Evolutionary conservation across 202 grass and related monocot species (phyloP), one percentile per base, ranked within the genome.

Genomic region (Zizania palustris): DNA sequence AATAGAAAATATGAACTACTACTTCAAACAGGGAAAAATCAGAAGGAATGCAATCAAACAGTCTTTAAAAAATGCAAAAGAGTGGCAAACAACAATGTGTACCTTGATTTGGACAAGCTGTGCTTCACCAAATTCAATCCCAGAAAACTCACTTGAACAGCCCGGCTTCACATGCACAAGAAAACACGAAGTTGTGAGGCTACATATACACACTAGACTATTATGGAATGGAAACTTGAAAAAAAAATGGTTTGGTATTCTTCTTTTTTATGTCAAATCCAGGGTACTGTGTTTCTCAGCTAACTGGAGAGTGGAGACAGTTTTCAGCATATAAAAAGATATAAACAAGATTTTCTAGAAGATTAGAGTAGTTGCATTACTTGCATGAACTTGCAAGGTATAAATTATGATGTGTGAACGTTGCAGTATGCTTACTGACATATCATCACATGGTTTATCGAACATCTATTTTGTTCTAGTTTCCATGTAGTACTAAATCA

Each of bases 101-200:
- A 96, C 96, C 96, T 99, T 99, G 18, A 99, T 95, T 82, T 99
- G 96, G 54, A 99, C 89, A 79, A 99, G 92, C 77, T 99, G 96
- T 59, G 85, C 92, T 91, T 99, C 89, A 16, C 72, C 82, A 68
- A 99, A 96, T 88, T 95, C 85, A 67, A 92, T 83, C 80, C 87
- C 96, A 66, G 83, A 79, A 79, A 99, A 85, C 68, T 92, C 89
- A 61, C 89, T 87, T 54, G 96, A 95, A 77, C 96, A 99, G 63
- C 96, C 96, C 60, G 96, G 96, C 96, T 98, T 62, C 36, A 49
- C 63, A 94, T 86, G 68, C 7, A 71, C 85, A 88, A 83, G 45
- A 79, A 3, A 76, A 69, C 56, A 74, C 21, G 60, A 68, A 60
- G 19, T 53, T 84, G 20, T 84, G 73, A 78, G 59, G 33, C n/a